Conservation (phyloP, 2,329 filamentous ascomycete species). For the Diaporthe sp. region DNA sequence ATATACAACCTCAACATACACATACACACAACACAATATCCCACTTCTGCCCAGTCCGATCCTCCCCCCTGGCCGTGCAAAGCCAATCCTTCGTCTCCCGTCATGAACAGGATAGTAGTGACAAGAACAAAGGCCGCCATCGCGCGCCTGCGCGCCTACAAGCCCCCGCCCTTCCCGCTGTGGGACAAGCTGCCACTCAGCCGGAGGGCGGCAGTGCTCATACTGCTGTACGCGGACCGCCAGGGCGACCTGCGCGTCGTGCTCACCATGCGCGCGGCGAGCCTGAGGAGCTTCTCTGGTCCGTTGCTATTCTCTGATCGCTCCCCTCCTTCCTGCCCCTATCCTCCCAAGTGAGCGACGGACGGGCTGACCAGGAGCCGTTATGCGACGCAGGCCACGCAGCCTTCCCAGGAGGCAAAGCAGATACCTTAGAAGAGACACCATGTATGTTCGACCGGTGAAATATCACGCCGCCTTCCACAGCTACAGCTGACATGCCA, state of each 20-base stretch:
- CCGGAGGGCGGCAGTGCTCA: slow-evolving; percentile 86
- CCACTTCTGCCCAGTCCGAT: neutral
- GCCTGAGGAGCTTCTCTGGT: slow-evolving; percentile 76
- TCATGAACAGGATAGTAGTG: slow-evolving; percentile 46
- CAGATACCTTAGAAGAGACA: slow-evolving; percentile 68
- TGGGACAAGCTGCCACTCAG: slow-evolving; percentile 73
- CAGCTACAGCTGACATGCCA: slow-evolving; percentile 63
- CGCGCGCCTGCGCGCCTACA: slow-evolving; percentile 71
- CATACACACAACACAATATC: neutral
- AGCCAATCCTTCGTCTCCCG: slow-evolving; percentile 25
- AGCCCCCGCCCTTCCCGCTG: slow-evolving; percentile 69
- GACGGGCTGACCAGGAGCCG: neutral
- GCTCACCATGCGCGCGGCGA: slow-evolving; percentile 76
- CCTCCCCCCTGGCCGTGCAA: slow-evolving; percentile 28
- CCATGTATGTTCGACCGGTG: slow-evolving; percentile 60
- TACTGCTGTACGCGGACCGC: slow-evolving; percentile 88
- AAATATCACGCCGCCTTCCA: slow-evolving; percentile 23
- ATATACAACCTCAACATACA: neutral
- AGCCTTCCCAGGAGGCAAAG: slow-evolving; percentile 86
- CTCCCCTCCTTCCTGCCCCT: neutral
- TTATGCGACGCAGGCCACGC: slow-evolving; percentile 70
- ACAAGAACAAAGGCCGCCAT: slow-evolving; percentile 64
- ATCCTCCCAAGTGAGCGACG: neutral
- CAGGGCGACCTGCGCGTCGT: slow-evolving; percentile 82
- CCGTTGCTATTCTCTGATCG: slow-evolving; percentile 34